Evolutionary conservation across 305 asterid genomes (phyloP).

Genomic region (Fraxinus xanthoxyloides): DNA sequence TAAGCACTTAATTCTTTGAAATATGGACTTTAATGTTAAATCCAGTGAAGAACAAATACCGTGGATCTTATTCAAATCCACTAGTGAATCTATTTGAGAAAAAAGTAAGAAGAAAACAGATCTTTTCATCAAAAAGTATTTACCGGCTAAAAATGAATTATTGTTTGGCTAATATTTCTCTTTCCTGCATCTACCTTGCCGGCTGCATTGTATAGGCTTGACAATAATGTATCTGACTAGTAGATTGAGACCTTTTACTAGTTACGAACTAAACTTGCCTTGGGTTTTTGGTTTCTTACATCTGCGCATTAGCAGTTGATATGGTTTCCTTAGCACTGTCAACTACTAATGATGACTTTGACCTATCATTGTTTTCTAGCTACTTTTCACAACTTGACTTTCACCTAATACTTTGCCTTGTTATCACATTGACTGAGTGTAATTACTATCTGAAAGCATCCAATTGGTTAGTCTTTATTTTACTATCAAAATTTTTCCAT

Average conservation of each 20-base stretch:
- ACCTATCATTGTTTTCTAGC: not conserved
- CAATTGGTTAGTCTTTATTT: not conserved
- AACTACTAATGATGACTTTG: not conserved
- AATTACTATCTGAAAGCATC: not conserved
- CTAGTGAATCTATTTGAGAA: not conserved
- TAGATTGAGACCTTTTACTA: not conserved
- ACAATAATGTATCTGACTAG: not conserved
- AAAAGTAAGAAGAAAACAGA: not conserved
- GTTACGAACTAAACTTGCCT: not conserved
- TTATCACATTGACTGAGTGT: not conserved
- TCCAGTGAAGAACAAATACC: not conserved
- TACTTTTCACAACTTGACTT: not conserved
- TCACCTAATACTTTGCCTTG: not conserved
- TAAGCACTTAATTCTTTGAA: not conserved
- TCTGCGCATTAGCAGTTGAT: not conserved
- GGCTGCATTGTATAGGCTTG: not conserved
- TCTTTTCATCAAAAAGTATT: not conserved
- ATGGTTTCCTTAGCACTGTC: not conserved
- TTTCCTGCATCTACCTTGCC: not conserved
- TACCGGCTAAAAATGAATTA: not conserved
- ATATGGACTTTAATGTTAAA: not conserved
- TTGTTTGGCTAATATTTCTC: not conserved
- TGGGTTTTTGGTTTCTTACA: not conserved
- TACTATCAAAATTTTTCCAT: not conserved
- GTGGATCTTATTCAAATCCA: not conserved